phyloP scores from a whole-genome alignment of 139 green algal species.

The Picochlorum costavermella region DNA sequence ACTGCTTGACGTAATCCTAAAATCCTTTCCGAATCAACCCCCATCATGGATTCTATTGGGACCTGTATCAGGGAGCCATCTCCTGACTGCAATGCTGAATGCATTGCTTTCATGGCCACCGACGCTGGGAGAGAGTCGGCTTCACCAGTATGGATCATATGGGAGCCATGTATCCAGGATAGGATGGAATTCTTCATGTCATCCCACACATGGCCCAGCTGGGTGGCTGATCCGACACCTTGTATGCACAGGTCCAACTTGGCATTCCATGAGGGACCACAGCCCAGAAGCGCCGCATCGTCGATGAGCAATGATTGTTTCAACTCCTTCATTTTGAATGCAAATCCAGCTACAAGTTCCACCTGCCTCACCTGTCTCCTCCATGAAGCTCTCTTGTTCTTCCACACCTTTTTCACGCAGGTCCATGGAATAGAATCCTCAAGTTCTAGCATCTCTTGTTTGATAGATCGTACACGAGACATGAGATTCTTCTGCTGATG shows the following conservation, averaged over 20 bases:
- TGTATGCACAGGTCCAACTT: conserved; percentile 30
- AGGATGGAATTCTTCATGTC: conserved; percentile 31
- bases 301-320: conserved; percentile 24
- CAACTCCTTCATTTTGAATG: conserved; percentile 30
- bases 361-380: conserved; percentile 20
- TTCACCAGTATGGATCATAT: not conserved
- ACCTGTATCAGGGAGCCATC: conserved; percentile 26
- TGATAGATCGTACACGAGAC: conserved; percentile 19
- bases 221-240: conserved; percentile 11
- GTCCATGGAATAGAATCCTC: conserved; percentile 29
- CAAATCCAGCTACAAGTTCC: conserved; percentile 26
- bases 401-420: conserved; percentile 30
- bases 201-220: conserved; percentile 33
- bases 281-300: conserved; percentile 16
- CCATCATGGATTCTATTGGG: conserved; percentile 40
- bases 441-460: conserved; percentile 23
- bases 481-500: not conserved
- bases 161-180: conserved; percentile 18
- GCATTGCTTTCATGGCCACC: conserved; percentile 21
- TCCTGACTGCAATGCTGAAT: conserved; percentile 10
- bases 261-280: conserved; percentile 20
- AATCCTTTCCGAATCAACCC: conserved; percentile 22
- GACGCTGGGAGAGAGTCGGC: not conserved
- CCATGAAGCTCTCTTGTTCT: conserved; percentile 25
- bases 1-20: conserved; percentile 19